These are phyloP conservation scores for Apiospora koreana DNA, from an alignment of 2,329 filamentous ascomycete species.

Conservation along the genomic window DNA sequence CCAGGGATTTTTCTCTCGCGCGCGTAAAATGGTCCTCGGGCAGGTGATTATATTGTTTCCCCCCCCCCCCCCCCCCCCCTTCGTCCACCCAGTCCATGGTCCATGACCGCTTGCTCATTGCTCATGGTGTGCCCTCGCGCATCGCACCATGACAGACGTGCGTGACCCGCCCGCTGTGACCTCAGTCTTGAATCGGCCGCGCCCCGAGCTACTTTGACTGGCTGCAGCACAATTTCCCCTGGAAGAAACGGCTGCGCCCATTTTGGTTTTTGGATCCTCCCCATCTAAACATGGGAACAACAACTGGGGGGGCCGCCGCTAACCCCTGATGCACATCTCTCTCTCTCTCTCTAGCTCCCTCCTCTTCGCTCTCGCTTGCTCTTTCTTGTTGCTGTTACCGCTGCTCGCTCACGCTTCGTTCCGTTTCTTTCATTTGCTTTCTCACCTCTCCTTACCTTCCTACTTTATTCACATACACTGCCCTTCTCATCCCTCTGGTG, in stretches of 20 bases:
- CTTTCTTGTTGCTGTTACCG: not conserved
- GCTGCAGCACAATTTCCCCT: conserved; percentile 9
- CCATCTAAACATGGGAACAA: conserved; percentile 10
- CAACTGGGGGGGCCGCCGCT: not conserved
- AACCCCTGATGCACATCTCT: conserved; percentile 8
- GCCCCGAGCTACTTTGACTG: conserved; percentile 9
- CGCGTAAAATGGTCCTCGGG: conserved; percentile 9
- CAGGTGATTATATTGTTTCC: conserved; percentile 11
- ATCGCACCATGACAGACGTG: conserved; percentile 6
- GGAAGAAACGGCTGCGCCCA: conserved; percentile 9
- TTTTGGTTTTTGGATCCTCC: conserved; percentile 9
- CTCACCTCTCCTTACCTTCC: not conserved
- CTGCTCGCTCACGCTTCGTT: not conserved
- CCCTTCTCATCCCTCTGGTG: not conserved
- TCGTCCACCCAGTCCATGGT: no score
- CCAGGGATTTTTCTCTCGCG: conserved; percentile 10
- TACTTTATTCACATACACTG: not conserved
- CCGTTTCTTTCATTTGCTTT: not conserved
- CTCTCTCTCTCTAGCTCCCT: not conserved
- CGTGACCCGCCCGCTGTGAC: conserved; percentile 11
- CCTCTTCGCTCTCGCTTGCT: not conserved
- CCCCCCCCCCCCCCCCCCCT: not conserved
- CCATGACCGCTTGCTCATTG: not conserved
- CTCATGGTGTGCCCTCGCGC: not conserved
- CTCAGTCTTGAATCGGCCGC: conserved; percentile 12